A percentile compares a stretch with the other conserved stretches of the same genome.
phyloP scores from a whole-genome alignment of 2,329 filamentous ascomycete genomes.

The Aspergillus hiratsukae region DNA sequence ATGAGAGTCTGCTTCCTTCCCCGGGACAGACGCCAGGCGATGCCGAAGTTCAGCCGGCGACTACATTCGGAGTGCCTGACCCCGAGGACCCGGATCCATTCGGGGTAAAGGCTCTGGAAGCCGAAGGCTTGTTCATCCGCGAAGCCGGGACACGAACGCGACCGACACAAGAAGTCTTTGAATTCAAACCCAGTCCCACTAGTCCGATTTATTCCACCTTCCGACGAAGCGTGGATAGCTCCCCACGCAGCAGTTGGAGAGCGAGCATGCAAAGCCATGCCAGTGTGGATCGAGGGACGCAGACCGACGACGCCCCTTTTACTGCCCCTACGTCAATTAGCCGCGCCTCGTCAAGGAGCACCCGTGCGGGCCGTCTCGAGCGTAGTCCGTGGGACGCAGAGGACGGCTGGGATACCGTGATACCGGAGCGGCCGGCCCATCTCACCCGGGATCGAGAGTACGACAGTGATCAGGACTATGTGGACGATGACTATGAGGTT shows the following conservation, averaged over 20 bases:
- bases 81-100: conserved; percentile 84
- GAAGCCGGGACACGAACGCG: conserved; percentile 77
- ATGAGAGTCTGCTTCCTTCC: conserved; percentile 61
- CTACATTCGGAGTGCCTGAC: conserved; percentile 72
- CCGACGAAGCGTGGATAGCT: conserved; percentile 66
- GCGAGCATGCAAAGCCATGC: conserved; percentile 63
- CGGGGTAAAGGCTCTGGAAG: conserved; percentile 81
- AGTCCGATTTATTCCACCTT: conserved; percentile 64
- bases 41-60: conserved; percentile 47
- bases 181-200: conserved; percentile 70
- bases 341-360: conserved; percentile 32
- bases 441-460: conserved; percentile 1
- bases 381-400: conserved; percentile 22
- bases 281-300: conserved; percentile 59
- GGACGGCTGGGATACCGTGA: conserved; percentile 23
- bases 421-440: conserved; percentile 14
- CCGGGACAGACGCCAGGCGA: conserved; percentile 73
- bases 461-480: conserved; percentile 10
- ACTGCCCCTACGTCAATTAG: conserved; percentile 30
- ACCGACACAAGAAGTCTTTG: conserved; percentile 74
- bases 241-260: conserved; percentile 58
- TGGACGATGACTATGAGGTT: conserved; percentile 31
- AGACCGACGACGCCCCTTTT: conserved; percentile 56
- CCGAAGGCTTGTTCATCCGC: conserved; percentile 76
- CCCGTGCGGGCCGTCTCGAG: conserved; percentile 15